Conservation (phyloP, 2,329 filamentous ascomycete species). For the Ophiosphaerella herpotricha region DNA sequence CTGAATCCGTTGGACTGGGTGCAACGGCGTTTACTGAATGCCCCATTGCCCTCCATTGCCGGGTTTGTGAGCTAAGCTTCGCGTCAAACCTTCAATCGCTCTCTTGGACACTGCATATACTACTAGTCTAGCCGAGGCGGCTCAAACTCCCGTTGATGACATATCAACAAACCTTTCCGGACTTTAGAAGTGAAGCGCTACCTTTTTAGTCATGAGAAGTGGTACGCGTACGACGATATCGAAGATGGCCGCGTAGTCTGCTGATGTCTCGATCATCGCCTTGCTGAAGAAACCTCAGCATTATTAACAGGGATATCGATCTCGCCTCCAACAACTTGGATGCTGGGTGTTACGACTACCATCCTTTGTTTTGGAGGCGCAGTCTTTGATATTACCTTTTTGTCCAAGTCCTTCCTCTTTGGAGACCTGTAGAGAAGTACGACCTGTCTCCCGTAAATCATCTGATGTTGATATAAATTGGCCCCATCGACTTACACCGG, state of each 20-base stretch:
- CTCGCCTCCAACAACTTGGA: slow-evolving; percentile 43
- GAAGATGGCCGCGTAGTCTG: slow-evolving; percentile 60
- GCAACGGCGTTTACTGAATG: slow-evolving; percentile 66
- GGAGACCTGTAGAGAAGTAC: slow-evolving; percentile 51
- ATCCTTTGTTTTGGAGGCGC: slow-evolving; percentile 30
- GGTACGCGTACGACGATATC: slow-evolving; percentile 62
- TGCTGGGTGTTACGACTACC: slow-evolving; percentile 45
- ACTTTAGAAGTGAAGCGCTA: slow-evolving; percentile 56
- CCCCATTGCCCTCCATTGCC: slow-evolving; percentile 62
- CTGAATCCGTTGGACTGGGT: slow-evolving; percentile 63
- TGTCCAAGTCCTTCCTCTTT: slow-evolving; percentile 40
- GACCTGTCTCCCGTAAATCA: slow-evolving; percentile 39
- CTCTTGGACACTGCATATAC: slow-evolving; percentile 64
- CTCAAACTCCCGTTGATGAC: slow-evolving; percentile 55
- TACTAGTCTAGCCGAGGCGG: slow-evolving; percentile 51
- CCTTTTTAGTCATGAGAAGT: slow-evolving; percentile 59
- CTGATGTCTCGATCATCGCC: slow-evolving; percentile 40
- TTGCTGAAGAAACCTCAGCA: slow-evolving; percentile 40
- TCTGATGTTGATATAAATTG: background rate
- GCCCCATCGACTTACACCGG: slow-evolving; percentile 38
- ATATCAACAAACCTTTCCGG: slow-evolving; percentile 64
- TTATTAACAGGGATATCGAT: slow-evolving; percentile 54
- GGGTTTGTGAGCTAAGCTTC: slow-evolving; percentile 63
- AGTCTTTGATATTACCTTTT: too few species aligned
- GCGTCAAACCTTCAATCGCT: slow-evolving; percentile 64